Percentiles rank a stretch among this genome's conserved stretches.
Evolutionary conservation across 306 rosid genomes (phyloP).

Genomic region (Hippophae gyantsensis): DNA sequence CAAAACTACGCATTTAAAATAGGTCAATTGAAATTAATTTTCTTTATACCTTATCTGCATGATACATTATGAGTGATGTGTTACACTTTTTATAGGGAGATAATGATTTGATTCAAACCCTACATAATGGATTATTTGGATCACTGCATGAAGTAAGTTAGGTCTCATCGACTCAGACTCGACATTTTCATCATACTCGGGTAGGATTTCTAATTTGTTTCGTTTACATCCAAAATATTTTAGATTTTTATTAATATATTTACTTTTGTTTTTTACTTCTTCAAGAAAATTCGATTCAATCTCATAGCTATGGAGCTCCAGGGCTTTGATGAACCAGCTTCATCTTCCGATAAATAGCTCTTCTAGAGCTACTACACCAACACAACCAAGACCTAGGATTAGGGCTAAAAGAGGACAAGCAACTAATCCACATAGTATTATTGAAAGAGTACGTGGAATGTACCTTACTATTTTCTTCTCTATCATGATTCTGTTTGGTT

Average conservation of each 20-base stretch:
- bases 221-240: not conserved
- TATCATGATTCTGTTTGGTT: constrained; percentile 13
- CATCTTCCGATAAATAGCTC: constrained; percentile 36
- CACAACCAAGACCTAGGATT: constrained; percentile 78
- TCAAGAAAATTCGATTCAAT: constrained; percentile 31
- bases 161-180: constrained; percentile 30
- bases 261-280: not conserved
- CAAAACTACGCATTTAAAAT: no score
- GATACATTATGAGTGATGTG: not conserved
- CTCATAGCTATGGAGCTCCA: constrained; percentile 43
- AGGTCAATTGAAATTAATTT: no score
- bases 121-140: constrained; percentile 50
- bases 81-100: constrained; percentile 20
- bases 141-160: constrained; percentile 31
- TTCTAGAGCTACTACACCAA: constrained; percentile 31
- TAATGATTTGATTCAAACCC: constrained; percentile 40
- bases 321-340: constrained; percentile 31
- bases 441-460: constrained; percentile 56
- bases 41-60: no score
- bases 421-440: constrained; percentile 96
- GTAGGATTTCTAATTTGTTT: constrained; percentile 3
- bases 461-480: not conserved
- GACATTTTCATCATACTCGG: constrained; percentile 59
- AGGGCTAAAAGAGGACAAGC: constrained; percentile 96
- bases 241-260: not conserved